Percentiles rank a stretch among this genome's conserved stretches.
These are phyloP conservation scores for Kluyveromyces marxianus DNA, from an alignment of 1,139 yeast species.

Conservation along the genomic window DNA sequence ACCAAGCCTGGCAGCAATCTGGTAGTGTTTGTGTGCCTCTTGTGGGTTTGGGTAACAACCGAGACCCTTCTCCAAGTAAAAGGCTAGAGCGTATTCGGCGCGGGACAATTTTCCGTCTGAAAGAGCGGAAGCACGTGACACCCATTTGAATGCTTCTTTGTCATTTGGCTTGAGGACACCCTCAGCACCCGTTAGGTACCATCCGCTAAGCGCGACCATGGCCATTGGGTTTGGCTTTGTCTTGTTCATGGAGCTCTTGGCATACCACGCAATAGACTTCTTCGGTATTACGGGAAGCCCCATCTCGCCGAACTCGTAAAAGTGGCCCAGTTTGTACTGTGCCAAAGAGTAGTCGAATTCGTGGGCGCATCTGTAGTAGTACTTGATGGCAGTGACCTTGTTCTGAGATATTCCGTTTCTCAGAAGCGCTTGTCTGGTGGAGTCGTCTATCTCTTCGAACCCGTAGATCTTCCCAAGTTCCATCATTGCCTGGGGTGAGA, in stretches of 20 bases:
- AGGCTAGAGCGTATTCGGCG: conserved; percentile 80
- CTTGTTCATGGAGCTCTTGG: conserved; percentile 51
- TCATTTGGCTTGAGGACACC: conserved; percentile 66
- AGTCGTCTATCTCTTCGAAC: conserved; percentile 35
- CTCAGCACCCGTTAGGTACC: conserved; percentile 81
- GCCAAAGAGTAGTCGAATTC: conserved; percentile 69
- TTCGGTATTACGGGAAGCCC: conserved; percentile 59
- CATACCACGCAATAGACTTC: conserved; percentile 85
- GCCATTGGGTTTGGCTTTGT: conserved; percentile 75
- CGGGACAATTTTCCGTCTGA: conserved; percentile 72
- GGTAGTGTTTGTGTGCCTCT: conserved; percentile 48
- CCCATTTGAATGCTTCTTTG: conserved; percentile 78
- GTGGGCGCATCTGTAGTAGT: conserved; percentile 66
- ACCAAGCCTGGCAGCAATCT: conserved; percentile 53
- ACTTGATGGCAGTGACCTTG: conserved; percentile 55
- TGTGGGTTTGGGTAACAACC: conserved; percentile 46
- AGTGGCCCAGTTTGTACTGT: conserved; percentile 77
- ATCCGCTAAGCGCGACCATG: conserved; percentile 82
- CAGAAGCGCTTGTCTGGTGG: conserved; percentile 13
- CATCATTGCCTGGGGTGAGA: conserved; percentile 46
- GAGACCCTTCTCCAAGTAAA: conserved; percentile 72
- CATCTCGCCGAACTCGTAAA: conserved; percentile 79
- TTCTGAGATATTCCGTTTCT: conserved; percentile 30
- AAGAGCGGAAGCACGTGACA: conserved; percentile 55
- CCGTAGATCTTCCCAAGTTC: conserved; percentile 70